These are phyloP conservation scores for Stentor coeruleus DNA, from an alignment of 73 alveolate species.

Conservation along the genomic window DNA sequence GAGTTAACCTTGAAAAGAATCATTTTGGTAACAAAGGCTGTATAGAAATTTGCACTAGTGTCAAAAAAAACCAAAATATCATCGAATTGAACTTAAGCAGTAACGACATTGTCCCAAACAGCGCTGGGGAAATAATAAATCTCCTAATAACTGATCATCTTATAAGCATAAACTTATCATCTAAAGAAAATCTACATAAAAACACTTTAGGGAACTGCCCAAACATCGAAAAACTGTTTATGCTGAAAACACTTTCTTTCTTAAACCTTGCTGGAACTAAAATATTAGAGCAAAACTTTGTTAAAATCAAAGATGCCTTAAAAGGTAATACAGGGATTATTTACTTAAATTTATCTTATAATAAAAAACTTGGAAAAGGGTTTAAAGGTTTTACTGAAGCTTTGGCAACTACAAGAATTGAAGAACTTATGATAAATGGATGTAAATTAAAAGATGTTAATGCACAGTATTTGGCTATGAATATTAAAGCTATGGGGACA, in stretches of 20 bases:
- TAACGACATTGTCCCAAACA: constrained; percentile 36
- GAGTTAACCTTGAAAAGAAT: constrained; percentile 25
- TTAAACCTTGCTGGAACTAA: constrained; percentile 28
- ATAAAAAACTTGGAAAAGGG: not conserved
- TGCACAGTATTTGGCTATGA: no score
- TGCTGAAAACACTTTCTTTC: constrained; percentile 27
- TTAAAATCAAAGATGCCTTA: constrained; percentile 33
- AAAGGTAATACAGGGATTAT: constrained; percentile 17
- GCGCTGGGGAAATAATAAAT: constrained; percentile 33
- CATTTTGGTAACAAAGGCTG: constrained; percentile 37
- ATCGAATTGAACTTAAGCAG: constrained; percentile 34
- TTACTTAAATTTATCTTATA: constrained; percentile 32
- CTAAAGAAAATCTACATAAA: constrained; percentile 41
- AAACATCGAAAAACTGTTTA: constrained; percentile 23
- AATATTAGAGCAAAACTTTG: constrained; percentile 25
- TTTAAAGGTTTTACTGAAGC: no score
- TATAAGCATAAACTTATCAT: constrained; percentile 25
- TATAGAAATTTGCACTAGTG: constrained; percentile 5
- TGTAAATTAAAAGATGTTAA: not conserved
- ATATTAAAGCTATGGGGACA: no score
- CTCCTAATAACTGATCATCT: constrained; percentile 16
- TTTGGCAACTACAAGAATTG: no score
- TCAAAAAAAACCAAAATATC: constrained; percentile 14
- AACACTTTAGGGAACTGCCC: constrained; percentile 37
- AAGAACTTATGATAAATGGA: not conserved